Conservation (phyloP, 371 early-diverging fungal genomes). For the Rhizomucor pusillus region DNA sequence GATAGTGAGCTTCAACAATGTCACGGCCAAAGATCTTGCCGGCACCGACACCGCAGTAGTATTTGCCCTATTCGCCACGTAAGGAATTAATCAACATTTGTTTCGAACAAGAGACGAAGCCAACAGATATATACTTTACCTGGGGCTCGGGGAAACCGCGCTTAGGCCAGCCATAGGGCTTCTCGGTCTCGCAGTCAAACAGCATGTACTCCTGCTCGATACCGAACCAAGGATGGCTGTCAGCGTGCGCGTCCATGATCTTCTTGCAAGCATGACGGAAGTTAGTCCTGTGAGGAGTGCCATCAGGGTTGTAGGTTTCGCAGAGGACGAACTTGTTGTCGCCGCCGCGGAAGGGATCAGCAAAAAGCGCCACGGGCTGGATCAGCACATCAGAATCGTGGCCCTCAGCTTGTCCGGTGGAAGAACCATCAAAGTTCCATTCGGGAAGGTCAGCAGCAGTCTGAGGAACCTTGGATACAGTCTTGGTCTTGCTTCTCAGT, state of each 20-base stretch:
- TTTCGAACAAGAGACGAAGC: no score
- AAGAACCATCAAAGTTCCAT: slow-evolving; percentile 67
- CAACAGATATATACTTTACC: no score
- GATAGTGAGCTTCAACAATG: slow-evolving; percentile 63
- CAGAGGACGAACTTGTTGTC: slow-evolving; percentile 60
- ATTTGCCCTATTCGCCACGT: slow-evolving; percentile 27
- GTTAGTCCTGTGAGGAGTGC: slow-evolving; percentile 59
- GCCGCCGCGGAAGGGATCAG: slow-evolving; percentile 63
- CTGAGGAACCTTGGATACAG: slow-evolving; percentile 40
- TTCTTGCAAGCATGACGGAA: slow-evolving; percentile 44
- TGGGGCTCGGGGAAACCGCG: slow-evolving; percentile 62
- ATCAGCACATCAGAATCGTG: slow-evolving; percentile 62
- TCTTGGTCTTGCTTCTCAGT: slow-evolving; percentile 49
- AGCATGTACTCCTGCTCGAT: slow-evolving; percentile 65
- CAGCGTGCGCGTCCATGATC: slow-evolving; percentile 45
- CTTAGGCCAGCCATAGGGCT: slow-evolving; percentile 59
- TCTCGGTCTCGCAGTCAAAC: slow-evolving; percentile 49
- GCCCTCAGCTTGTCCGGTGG: slow-evolving; percentile 60
- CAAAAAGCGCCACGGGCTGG: slow-evolving; percentile 52
- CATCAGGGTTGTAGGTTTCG: slow-evolving; percentile 55
- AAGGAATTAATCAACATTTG: no score
- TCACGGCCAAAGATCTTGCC: slow-evolving; percentile 53
- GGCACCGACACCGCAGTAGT: slow-evolving; percentile 62
- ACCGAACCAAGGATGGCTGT: slow-evolving; percentile 59
- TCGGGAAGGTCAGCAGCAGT: slow-evolving; percentile 47